These are phyloP conservation scores for Trametes gibbosa DNA, from an alignment of 768 basidiomycete species.

Conservation along the genomic window DNA sequence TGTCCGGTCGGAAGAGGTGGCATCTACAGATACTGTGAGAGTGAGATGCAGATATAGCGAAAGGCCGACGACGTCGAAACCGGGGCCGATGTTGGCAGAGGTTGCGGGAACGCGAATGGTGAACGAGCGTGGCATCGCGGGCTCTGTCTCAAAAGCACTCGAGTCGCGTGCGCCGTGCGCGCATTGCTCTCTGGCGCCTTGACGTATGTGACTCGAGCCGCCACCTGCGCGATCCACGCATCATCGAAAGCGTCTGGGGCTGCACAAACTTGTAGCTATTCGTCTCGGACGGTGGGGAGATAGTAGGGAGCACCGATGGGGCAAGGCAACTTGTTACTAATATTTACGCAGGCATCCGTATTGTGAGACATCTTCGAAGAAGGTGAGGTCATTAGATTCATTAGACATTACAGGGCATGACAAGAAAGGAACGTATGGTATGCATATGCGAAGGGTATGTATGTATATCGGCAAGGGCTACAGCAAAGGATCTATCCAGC, in stretches of 20 bases:
- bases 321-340: too few species aligned
- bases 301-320: too few species aligned
- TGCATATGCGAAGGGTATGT: slow-evolving; percentile 3
- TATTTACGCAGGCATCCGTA: too few species aligned
- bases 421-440: slow-evolving; percentile 6
- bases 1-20: slow-evolving; percentile 37
- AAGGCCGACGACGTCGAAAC: slow-evolving; percentile 99
- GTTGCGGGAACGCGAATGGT: slow-evolving; percentile 91
- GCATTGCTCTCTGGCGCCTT: too few species aligned
- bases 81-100: slow-evolving; percentile 97
- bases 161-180: too few species aligned
- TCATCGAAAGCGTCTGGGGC: too few species aligned
- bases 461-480: slow-evolving; percentile 12
- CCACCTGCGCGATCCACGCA: background rate
- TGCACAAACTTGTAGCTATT: too few species aligned
- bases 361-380: too few species aligned
- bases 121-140: slow-evolving; percentile 35
- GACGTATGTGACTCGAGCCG: background rate
- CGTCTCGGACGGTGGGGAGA: too few species aligned
- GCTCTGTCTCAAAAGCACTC: too few species aligned
- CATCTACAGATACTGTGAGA: slow-evolving; percentile 57
- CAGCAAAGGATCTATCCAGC: background rate
- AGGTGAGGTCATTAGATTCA: slow-evolving; percentile 11
- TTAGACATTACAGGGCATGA: slow-evolving; percentile 13
- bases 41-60: slow-evolving; percentile 86